phyloP scores from a whole-genome alignment of 1,284 basidiomycete genomes.

The Takashimella koratensis region DNA sequence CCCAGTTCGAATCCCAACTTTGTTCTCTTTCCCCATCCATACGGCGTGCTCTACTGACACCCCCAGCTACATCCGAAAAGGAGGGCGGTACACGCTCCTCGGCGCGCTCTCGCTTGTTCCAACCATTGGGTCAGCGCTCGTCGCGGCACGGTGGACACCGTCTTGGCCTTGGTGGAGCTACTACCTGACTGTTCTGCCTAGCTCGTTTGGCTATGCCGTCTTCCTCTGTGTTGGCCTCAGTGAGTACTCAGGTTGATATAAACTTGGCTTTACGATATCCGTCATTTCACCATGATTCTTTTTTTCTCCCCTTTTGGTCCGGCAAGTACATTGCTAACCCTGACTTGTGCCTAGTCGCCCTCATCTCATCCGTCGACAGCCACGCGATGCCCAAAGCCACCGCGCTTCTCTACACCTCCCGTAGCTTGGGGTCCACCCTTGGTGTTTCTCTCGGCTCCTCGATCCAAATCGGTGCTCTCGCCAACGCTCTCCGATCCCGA shows the following conservation, averaged over 20 bases:
- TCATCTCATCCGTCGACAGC: slow-evolving; percentile 43
- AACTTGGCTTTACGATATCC: not conserved
- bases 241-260: slow-evolving; percentile 10
- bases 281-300: not conserved
- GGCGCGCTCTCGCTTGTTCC: slow-evolving; percentile 38
- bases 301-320: not conserved
- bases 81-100: slow-evolving; percentile 36
- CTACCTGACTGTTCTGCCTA: slow-evolving; percentile 42
- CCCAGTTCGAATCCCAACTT: not conserved
- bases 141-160: slow-evolving; percentile 39
- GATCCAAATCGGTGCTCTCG: slow-evolving; percentile 41
- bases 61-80: slow-evolving; percentile 40
- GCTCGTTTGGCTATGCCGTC: slow-evolving; percentile 44
- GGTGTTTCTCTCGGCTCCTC: slow-evolving; percentile 43
- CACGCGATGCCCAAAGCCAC: slow-evolving; percentile 48
- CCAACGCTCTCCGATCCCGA: slow-evolving; percentile 13
- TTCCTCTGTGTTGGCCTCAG: slow-evolving; percentile 43
- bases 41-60: slow-evolving; percentile 3
- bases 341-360: slow-evolving; percentile 28
- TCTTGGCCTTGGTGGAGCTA: slow-evolving; percentile 38
- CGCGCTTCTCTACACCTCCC: slow-evolving; percentile 45
- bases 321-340: too few relatives aligned
- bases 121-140: slow-evolving; percentile 25
- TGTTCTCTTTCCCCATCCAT: not conserved
- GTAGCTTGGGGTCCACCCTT: slow-evolving; percentile 44